Evolutionary conservation across 176 grass and related monocot genomes (phyloP).

Genomic region (Avena sativa): DNA sequence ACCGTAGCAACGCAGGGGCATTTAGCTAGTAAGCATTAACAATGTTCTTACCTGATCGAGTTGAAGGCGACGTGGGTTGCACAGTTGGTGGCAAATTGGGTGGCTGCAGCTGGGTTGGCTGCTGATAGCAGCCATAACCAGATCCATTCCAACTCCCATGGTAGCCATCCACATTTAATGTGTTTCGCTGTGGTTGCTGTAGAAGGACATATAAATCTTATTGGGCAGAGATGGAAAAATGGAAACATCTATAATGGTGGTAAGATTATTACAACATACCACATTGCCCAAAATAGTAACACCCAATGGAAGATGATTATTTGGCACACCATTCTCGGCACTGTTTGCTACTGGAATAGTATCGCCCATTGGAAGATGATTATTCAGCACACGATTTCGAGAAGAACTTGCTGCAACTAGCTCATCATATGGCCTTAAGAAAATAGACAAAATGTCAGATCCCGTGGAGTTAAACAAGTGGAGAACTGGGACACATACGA

Average conservation of each 20-base stretch:
- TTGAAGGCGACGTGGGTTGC: not conserved
- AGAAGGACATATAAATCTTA: not conserved
- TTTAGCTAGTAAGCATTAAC: not conserved
- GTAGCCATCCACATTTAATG: not conserved
- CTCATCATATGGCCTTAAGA: not conserved
- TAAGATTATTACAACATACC: not conserved
- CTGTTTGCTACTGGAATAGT: not conserved
- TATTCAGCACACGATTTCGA: not conserved
- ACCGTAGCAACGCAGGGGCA: no score
- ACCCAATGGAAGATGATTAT: not conserved
- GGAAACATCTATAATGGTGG: not conserved
- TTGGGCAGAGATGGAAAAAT: not conserved
- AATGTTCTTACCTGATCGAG: not conserved
- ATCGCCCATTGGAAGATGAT: not conserved
- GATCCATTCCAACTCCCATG: not conserved
- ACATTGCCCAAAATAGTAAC: not conserved
- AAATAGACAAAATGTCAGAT: slow-evolving; percentile 5
- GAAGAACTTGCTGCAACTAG: not conserved
- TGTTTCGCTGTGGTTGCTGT: not conserved
- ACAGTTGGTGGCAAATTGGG: not conserved
- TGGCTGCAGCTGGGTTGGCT: not conserved
- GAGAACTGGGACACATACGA: not conserved
- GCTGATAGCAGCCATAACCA: not conserved
- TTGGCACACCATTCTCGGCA: not conserved
- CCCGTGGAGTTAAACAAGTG: not conserved